Base-by-base conservation (phyloP, 2,329 filamentous ascomycete genomes). In the Epichloe festucae region DNA sequence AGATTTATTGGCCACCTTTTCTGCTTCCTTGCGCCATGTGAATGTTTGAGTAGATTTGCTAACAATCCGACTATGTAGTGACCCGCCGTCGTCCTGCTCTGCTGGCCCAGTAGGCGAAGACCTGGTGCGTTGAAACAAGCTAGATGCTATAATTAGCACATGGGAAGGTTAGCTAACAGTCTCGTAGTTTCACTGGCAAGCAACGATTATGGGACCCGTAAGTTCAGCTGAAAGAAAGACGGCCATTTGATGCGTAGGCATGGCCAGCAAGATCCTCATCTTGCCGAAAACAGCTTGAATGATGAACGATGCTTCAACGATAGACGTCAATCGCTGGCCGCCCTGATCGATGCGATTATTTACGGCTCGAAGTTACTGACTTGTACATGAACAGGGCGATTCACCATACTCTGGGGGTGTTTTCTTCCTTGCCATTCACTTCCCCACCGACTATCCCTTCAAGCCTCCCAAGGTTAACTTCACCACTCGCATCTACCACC, bases 381-480 rank as follows among this genome's bases (percentile, higher is more conserved):
- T 27, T 42, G 21, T 10, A 14, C 49, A 46, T 44, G n/a, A 34
- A 54, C 62, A 94, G 89, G 80, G 86, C 70, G 93, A 97, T 73
- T 96, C 89, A 66, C 93, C 93, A 70, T 98, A 97, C 79, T 89
- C 90, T 48, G 90, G 91, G 93, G 93, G 93, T 67, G 91, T 98
- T 63, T 98, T 98, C 81, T 98, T 98, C 83, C 82, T 98, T 60
- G 85, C 87, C 62, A 98, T 98, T 68, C 89, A 96, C 75, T 97
- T 98, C 79, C 93, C 93, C 61, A 98, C 93, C 79, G 93, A 98
- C 79, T 98, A 98, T 74, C 93, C 93, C 42, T 98, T 98, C 81
- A 98, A 98, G 85, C 93, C 93, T 57, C 93, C 93, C 62, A 98
- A 98, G 82, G 90, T 98, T 74, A 96, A 96, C 85, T 98, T 98